Conservation (phyloP, 345 rosid species). For the Eucalyptus regnans region DNA sequence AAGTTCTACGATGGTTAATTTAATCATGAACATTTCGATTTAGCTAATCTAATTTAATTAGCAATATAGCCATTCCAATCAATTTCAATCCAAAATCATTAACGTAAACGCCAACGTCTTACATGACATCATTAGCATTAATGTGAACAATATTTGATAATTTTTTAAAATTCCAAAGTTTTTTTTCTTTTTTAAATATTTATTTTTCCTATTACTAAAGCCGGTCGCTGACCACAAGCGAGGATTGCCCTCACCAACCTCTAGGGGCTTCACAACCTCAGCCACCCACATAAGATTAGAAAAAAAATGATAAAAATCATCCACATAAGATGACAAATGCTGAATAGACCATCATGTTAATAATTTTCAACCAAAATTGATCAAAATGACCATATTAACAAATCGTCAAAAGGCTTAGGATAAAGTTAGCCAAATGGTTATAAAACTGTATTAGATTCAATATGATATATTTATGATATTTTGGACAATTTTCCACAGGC, state of each 20-base stretch:
- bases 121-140: accelerated
- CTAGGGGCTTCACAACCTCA: accelerated
- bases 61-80: accelerated
- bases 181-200: neutral
- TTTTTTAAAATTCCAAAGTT: accelerated
- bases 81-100: accelerated
- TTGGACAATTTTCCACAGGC: accelerated
- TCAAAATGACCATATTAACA: accelerated
- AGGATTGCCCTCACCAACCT: accelerated
- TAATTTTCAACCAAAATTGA: accelerated
- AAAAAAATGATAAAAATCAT: neutral
- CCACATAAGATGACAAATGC: accelerated
- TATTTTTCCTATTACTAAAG: neutral
- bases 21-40: accelerated
- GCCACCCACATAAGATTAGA: neutral
- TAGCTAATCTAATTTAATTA: accelerated
- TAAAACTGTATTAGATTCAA: neutral
- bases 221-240: accelerated
- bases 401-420: accelerated
- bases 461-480: neutral
- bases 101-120: accelerated
- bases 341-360: accelerated
- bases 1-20: accelerated
- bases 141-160: accelerated
- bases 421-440: accelerated